Evolutionary conservation across 1,284 basidiomycete species (phyloP).

Genomic region (Polyporus tsugae): DNA sequence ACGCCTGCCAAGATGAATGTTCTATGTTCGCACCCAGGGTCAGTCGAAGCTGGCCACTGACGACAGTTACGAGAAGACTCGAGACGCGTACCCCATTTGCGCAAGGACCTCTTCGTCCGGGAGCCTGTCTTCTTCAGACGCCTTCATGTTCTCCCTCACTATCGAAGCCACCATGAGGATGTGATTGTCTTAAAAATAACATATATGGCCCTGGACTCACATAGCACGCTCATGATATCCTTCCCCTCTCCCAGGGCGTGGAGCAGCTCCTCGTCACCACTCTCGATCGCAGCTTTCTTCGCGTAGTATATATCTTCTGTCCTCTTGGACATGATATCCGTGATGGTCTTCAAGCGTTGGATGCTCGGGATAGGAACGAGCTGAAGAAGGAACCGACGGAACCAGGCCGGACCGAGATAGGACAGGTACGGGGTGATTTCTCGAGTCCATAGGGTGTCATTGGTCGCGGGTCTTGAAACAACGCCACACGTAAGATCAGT

Average conservation of each 20-base stretch:
- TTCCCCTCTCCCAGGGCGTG: slow-evolving; percentile 34
- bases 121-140: slow-evolving; percentile 36
- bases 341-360: slow-evolving; percentile 24
- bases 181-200: neutral
- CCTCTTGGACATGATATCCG: slow-evolving; percentile 47
- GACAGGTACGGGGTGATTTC: slow-evolving; percentile 4
- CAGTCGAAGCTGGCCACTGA: neutral
- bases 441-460: neutral
- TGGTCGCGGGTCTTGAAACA: neutral
- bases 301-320: slow-evolving; percentile 48
- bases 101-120: slow-evolving; percentile 42
- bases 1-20: slow-evolving; percentile 39
- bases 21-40: slow-evolving; percentile 15
- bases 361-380: slow-evolving; percentile 4
- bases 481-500: neutral
- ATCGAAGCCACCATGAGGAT: neutral
- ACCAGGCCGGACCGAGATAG: neutral
- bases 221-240: slow-evolving; percentile 40
- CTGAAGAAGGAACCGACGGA: slow-evolving; percentile 6
- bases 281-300: slow-evolving; percentile 47
- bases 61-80: neutral
- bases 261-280: slow-evolving; percentile 48
- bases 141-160: slow-evolving; percentile 13
- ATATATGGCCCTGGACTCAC: neutral
- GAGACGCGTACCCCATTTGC: slow-evolving; percentile 42